Percentiles rank a stretch among this genome's conserved stretches.
Conservation (phyloP, 768 basidiomycete species). For the Trametes coccinea region DNA sequence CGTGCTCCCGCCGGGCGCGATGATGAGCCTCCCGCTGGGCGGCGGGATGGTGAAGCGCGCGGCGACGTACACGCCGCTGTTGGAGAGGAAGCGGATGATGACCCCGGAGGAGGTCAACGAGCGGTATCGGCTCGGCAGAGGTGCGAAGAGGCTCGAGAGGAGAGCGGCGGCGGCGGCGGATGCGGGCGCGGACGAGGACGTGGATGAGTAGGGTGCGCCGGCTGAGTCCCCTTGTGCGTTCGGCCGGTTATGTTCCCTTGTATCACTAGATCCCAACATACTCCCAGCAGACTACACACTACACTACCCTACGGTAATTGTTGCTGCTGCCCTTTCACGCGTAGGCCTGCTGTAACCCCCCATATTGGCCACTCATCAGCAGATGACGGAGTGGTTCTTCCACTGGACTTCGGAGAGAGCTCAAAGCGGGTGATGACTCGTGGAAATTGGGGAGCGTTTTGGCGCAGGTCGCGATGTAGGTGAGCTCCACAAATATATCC, state of each 20-base stretch:
- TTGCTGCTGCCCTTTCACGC: too few species aligned
- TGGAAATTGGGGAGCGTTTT: too few species aligned
- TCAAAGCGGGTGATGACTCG: too few species aligned
- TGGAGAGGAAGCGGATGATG: constrained; percentile 68
- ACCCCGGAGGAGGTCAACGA: constrained; percentile 74
- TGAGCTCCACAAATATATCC: neutral
- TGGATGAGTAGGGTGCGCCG: constrained; percentile 12
- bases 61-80: constrained; percentile 64
- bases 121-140: constrained; percentile 74
- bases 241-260: too few species aligned
- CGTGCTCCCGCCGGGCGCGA: constrained; percentile 20
- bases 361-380: too few species aligned
- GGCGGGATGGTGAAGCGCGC: constrained; percentile 66
- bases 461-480: neutral
- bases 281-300: too few species aligned
- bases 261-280: too few species aligned
- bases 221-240: too few species aligned
- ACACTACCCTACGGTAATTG: too few species aligned
- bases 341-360: too few species aligned
- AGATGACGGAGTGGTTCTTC: too few species aligned
- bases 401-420: too few species aligned
- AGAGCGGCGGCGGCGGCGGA: constrained; percentile 3
- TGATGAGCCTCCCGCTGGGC: constrained; percentile 63
- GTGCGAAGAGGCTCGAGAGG: constrained; percentile 40
- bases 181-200: constrained; percentile 9